Base-by-base conservation (phyloP, 2,329 filamentous ascomycete species). In the Verticillium nubilum region DNA sequence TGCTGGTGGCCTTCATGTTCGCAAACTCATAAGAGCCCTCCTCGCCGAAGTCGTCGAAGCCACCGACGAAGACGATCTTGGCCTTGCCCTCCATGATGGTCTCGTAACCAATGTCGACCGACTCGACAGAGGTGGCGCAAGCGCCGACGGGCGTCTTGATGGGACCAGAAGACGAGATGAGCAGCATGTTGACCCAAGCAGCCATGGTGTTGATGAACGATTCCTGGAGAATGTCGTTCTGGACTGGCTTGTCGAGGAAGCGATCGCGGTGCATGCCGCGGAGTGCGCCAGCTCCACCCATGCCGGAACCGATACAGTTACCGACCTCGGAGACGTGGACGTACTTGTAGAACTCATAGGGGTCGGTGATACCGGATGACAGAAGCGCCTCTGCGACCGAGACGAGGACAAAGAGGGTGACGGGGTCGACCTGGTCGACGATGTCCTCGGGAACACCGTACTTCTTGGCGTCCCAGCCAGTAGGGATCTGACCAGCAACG, bases 141-240 rank as follows among this genome's bases (percentile, higher is more conserved):
- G 95, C 95, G 80, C 94, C 95, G 57, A 98, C 95, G 3, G 95
- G 95, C 0, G 96, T 98, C 83, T 98, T 97, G 83, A 99, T 98
- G 50, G 95, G 92, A 67, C 95, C 95, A 57, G 95, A 98, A 5
- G 95, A 98, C 4, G 95, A 99, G 64, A 99, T 81, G 64, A 99
- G 82, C 77, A 99, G 81, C 95, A 99, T 99, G 82, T 99, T 99
- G 60, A 99, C 93, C 95, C 95, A 99, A 17, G 95, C 95, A 67
- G 91, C 89, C 94, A 99, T 99, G 59, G 95, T 99, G 83, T 99
- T 99, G 85, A 99, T 98, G 83, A 99, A 99, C 13, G 95, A 98
- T 78, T 99, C 95, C 73, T 99, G 96, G 15, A 99, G 85, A 72
- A 99, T 97, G 72, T 99, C 95, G 78, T 98, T 99, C 78, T 99